phyloP scores from a whole-genome alignment of 495 filamentous ascomycete genomes.

The Penicillium taxi region DNA sequence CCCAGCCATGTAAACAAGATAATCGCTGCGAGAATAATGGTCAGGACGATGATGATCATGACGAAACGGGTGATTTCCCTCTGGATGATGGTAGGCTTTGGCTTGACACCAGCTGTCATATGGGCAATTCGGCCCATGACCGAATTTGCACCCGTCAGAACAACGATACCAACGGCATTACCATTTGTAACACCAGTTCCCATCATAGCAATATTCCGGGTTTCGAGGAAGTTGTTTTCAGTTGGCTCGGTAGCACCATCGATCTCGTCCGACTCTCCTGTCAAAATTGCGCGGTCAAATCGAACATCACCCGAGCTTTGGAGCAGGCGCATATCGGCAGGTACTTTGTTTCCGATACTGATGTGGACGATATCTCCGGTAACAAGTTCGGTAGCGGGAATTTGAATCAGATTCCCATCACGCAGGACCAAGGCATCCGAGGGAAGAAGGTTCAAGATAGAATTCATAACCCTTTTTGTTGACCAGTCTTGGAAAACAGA shows the following conservation, averaged over 20 bases:
- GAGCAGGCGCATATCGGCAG: conserved; percentile 63
- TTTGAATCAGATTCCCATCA: conserved; percentile 40
- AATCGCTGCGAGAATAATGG: conserved; percentile 46
- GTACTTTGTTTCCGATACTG: conserved; percentile 60
- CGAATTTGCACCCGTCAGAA: conserved; percentile 50
- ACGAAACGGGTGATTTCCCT: conserved; percentile 63
- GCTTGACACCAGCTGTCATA: conserved; percentile 56
- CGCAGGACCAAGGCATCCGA: conserved; percentile 55
- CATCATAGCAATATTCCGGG: conserved; percentile 62
- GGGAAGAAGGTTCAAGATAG: conserved; percentile 59
- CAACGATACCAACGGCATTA: conserved; percentile 54
- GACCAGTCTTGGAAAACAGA: conserved; percentile 63
- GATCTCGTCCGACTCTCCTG: conserved; percentile 58
- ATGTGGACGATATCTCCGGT: conserved; percentile 61
- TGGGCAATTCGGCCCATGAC: conserved; percentile 65
- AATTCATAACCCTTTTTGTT: conserved; percentile 55
- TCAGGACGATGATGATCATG: conserved; percentile 49
- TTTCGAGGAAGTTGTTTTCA: conserved; percentile 67
- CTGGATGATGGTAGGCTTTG: conserved; percentile 56
- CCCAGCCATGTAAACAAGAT: conserved; percentile 53
- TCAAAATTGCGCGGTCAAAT: conserved; percentile 66
- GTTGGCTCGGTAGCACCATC: conserved; percentile 51
- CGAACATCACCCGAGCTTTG: conserved; percentile 57
- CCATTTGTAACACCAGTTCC: conserved; percentile 63
- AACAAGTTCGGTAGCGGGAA: conserved; percentile 53